Base-by-base conservation (phyloP, 1,139 yeast species). In the Lodderomyces metapsilosis region DNA sequence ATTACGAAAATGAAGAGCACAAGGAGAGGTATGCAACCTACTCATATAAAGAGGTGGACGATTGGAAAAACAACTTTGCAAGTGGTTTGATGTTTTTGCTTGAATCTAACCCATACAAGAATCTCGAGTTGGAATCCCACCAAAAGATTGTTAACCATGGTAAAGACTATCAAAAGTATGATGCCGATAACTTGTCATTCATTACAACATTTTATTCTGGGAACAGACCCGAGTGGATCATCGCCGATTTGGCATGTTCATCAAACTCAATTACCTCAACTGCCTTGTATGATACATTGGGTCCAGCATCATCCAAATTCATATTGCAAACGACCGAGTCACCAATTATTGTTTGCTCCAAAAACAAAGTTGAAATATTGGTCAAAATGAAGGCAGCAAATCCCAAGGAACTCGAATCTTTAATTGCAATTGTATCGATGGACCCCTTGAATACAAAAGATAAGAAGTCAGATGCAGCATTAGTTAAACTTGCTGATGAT, bases 211-310 rank as follows among this genome's bases (percentile, higher is more conserved):
- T 69, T 24, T 67, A 55, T 42, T 54, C 71, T 3, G 62, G 64
- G 27, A 70, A 68, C 47, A 52, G 75, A 24, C 52, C 51, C 37
- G 75, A 70, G 50, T 70, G 75, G 75, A 46, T 62, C 3, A 49
- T 69, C 37, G 50, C 69, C 13, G 75, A 70, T 50, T 49, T 68
- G 43, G 68, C 69, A 5, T 67, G 72, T 44, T 49, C 62, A 3
- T 57, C 69, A 18, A 66, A 53, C 47, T 58, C 70, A 5, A 57
- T 70, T 38, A 62, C 73, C 32, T 63, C 57, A 43, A 67, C 74
- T 16, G 68, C 73, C 1, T 58, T 69, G 39, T 70, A 70, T 45
- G 74, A 69, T 43, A 68, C 70, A 34, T 62, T 68, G 47, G 74
- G 74, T 1, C 58, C 57, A 2, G 59, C 56, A n/a, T 59, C 70